Conservation (phyloP, 2,329 filamentous ascomycete species). For the Nigrograna mackinnonii region DNA sequence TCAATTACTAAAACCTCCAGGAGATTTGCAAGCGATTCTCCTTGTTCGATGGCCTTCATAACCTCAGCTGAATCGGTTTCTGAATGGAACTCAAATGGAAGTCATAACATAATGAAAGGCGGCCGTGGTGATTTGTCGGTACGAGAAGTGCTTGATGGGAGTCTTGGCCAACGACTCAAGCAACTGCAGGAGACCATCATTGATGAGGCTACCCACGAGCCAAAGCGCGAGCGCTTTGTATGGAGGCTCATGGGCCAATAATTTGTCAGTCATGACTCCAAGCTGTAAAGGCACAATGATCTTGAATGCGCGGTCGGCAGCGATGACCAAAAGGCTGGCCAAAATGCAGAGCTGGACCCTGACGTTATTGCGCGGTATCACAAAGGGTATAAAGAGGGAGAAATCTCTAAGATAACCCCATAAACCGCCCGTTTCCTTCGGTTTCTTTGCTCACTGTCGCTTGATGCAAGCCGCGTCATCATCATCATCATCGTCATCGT, state of each 20-base stretch:
- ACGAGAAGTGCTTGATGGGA: neutral
- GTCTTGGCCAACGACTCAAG: neutral
- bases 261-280: neutral
- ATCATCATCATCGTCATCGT: neutral
- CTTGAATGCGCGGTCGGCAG: neutral
- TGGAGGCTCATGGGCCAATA: neutral
- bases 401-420: neutral
- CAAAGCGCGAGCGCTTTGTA: neutral
- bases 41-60: neutral
- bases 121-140: neutral
- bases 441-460: neutral
- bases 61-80: neutral
- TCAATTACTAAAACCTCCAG: neutral
- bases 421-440: neutral
- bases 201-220: neutral
- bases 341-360: neutral
- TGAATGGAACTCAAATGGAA: neutral
- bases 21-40: neutral
- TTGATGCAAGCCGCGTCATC: neutral
- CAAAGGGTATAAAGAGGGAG: neutral
- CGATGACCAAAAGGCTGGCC: neutral
- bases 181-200: neutral
- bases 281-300: neutral
- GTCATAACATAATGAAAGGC: neutral
- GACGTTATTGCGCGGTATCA: neutral